phyloP scores from a whole-genome alignment of 2,329 filamentous ascomycete species.

The Diaporthe eres region DNA sequence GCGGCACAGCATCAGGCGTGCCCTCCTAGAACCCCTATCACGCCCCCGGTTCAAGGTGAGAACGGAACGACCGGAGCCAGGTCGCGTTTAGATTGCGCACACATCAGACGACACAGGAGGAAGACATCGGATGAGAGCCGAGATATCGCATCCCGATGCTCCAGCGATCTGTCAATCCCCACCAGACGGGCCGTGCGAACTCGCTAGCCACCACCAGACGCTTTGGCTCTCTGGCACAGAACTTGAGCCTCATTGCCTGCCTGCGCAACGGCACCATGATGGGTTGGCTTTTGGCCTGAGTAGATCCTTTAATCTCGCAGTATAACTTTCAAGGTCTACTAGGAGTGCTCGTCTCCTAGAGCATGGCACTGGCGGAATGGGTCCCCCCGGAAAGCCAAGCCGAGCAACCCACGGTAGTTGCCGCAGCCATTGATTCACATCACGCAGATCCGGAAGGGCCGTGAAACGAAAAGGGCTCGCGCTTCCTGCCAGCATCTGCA shows the following conservation, averaged over 20 bases:
- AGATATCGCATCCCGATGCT: background rate
- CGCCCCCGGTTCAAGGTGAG: conserved; percentile 22
- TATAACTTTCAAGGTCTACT: background rate
- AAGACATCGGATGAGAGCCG: conserved; percentile 14
- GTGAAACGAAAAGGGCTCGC: conserved; percentile 26
- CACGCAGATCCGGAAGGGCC: conserved; percentile 18
- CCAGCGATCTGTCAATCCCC: conserved; percentile 8
- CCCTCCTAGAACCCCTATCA: background rate
- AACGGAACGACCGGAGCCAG: conserved; percentile 32
- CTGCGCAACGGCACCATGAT: background rate
- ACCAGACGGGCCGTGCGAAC: background rate
- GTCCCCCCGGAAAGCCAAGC: conserved; percentile 14
- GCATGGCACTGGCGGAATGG: background rate
- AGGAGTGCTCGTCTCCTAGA: background rate
- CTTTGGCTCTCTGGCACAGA: background rate
- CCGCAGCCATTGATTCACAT: conserved; percentile 33
- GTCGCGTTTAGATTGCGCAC: conserved; percentile 16
- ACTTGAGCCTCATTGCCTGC: conserved; percentile 3
- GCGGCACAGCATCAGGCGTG: background rate
- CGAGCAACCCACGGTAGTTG: conserved; percentile 25
- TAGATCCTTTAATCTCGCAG: background rate
- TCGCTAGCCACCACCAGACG: background rate
- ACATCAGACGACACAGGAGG: conserved; percentile 27
- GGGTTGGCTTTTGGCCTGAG: background rate
- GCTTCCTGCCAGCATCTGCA: conserved; percentile 5